Conservation (phyloP, 164 flowering plant species). For the Vitis rupestris region DNA sequence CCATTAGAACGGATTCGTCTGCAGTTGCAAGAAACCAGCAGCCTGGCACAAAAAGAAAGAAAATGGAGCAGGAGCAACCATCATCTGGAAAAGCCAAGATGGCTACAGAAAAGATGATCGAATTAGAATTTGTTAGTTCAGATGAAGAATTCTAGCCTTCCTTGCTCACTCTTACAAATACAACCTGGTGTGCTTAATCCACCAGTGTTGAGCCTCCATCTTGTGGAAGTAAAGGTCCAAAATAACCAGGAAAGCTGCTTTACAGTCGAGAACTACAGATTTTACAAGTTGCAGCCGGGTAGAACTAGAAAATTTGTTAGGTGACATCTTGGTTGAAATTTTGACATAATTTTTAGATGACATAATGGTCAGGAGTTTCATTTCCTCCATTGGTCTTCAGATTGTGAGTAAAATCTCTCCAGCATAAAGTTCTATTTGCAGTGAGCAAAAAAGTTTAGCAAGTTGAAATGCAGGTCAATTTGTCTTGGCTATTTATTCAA, state of each 20-base stretch:
- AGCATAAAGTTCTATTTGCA: too few relatives aligned
- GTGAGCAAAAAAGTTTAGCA: too few relatives aligned
- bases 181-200: too few relatives aligned
- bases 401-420: too few relatives aligned
- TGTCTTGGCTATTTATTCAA: too few relatives aligned
- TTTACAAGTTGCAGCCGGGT: neutral
- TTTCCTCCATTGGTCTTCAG: too few relatives aligned
- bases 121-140: slow-evolving; percentile 69
- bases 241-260: neutral
- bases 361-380: neutral
- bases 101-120: slow-evolving; percentile 62
- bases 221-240: neutral
- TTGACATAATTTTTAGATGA: neutral
- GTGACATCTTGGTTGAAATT: neutral
- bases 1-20: slow-evolving; percentile 24
- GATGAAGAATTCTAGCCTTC: slow-evolving; percentile 53
- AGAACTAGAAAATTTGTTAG: neutral
- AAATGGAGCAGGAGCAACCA: slow-evolving; percentile 24
- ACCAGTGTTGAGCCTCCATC: neutral
- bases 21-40: slow-evolving; percentile 22
- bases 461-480: too few relatives aligned
- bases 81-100: slow-evolving; percentile 24
- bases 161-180: neutral
- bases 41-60: slow-evolving; percentile 45
- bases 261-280: neutral